Evolutionary conservation across 176 grass and related monocot genomes (phyloP), one percentile per base, ranked within the genome.

Genomic region (Triticum monococcum): DNA sequence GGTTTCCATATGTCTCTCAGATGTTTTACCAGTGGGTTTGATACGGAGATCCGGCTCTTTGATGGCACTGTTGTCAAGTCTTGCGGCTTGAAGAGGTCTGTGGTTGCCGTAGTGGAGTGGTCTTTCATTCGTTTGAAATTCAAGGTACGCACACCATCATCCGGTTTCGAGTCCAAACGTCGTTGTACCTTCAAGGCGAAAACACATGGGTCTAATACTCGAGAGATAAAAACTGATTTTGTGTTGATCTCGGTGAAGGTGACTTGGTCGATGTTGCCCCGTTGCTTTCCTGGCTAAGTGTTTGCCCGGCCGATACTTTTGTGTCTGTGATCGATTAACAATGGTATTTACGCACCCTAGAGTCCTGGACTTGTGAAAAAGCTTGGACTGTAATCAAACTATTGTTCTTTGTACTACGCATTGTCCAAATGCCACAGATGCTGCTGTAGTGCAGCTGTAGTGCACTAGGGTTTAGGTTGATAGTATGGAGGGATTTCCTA

Each of bases 51-150:
- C 18, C 25, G 0, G 18, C 40, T 85, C 22, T 85, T 85, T 16
- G 25, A 75, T 64, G 59, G 82, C 9, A 0, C 11, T 8, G 63
- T 76, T 35, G 18, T 6, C 9, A 11, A 32, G 71, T 33, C 71
- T 2, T 2, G 57, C 35, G 57, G 37, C 59, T 75, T 75, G 32
- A 75, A 22, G 36, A 83, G 81, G 17, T 62, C 4, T 22, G 81
- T 83, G 8, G 23, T 74, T 62, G 81, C 68, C 1, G 72, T 85
- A 17, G 2, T 8, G 41, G 4, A 10, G 13, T 2, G 14, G 14
- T 25, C 28, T 67, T 16, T 2, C 30, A 77, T 85, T 22, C 41
- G 52, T 26, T 77, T 85, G 41, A 77, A 36, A 43, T 85, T 85
- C 30, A 77, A 54, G 40, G 1, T 85, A 65, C 18, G 2, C 11